Percentiles rank a stretch among this genome's conserved stretches.
Evolutionary conservation across 345 rosid species (phyloP).

Genomic region (Pistacia atlantica): DNA sequence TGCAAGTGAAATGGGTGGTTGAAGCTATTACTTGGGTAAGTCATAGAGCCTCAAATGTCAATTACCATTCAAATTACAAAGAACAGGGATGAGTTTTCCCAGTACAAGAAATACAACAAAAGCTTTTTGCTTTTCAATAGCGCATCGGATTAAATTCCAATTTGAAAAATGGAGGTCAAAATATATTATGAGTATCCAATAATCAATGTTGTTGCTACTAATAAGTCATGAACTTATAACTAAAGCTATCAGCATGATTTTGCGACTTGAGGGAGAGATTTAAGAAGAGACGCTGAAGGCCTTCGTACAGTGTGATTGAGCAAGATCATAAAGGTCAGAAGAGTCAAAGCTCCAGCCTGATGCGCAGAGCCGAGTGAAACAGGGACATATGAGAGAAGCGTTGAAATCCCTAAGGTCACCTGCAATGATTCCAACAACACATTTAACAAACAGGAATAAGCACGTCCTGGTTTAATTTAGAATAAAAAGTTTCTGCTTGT

Average conservation of each 20-base stretch:
- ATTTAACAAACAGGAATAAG: background rate
- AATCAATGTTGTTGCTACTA: background rate
- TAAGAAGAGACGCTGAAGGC: constrained; percentile 74
- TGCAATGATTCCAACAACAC: constrained; percentile 19
- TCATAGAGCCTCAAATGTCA: no score
- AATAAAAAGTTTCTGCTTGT: background rate
- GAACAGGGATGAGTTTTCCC: background rate
- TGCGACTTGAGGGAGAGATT: constrained; percentile 72
- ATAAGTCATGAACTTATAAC: background rate
- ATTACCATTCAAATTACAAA: background rate
- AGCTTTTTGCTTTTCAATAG: background rate
- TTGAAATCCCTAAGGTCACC: constrained; percentile 84
- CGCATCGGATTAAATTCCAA: background rate
- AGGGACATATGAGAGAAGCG: constrained; percentile 85
- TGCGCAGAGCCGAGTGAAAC: constrained; percentile 84
- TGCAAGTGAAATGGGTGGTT: background rate
- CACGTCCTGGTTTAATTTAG: background rate
- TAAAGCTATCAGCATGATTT: constrained; percentile 30
- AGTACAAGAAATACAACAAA: background rate
- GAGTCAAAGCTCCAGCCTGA: constrained; percentile 88
- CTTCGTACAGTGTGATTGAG: constrained; percentile 79
- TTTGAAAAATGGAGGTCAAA: background rate
- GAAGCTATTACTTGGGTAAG: background rate
- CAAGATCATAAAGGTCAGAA: constrained; percentile 68
- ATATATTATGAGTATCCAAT: background rate